These are phyloP conservation scores for Crucihimalaya himalaica DNA, from an alignment of 345 rosid genomes.

Conservation along the genomic window DNA sequence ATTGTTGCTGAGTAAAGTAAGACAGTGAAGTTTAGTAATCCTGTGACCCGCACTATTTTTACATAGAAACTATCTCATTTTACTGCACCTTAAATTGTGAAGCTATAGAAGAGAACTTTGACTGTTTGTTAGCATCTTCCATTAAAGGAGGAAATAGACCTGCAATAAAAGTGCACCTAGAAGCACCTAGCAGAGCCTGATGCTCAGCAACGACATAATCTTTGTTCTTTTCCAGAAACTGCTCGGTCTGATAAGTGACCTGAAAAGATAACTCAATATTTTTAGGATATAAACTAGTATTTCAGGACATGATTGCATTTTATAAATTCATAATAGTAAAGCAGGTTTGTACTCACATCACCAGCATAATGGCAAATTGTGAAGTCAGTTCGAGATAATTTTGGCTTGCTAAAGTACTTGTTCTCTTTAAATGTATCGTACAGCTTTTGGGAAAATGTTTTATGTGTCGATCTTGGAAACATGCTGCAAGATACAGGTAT, in stretches of 20 bases:
- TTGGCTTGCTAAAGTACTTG: constrained; percentile 88
- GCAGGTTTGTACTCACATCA: constrained; percentile 63
- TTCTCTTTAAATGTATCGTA: constrained; percentile 79
- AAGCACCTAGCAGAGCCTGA: constrained; percentile 83
- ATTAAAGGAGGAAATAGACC: constrained; percentile 65
- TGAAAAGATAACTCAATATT: constrained; percentile 41
- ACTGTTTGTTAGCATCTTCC: constrained; percentile 76
- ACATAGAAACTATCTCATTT: constrained; percentile 18
- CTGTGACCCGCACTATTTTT: constrained; percentile 1
- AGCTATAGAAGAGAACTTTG: constrained; percentile 94
- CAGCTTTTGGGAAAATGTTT: constrained; percentile 95
- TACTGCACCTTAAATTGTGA: constrained; percentile 83
- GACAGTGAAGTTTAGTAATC: constrained; percentile 25
- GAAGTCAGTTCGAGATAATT: constrained; percentile 87
- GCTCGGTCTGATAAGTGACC: constrained; percentile 96
- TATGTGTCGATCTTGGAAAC: constrained; percentile 98
- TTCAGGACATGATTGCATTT: constrained; percentile 10
- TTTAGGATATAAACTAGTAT: background rate
- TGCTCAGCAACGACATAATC: constrained; percentile 96
- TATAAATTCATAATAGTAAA: background rate
- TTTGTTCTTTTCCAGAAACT: constrained; percentile 94
- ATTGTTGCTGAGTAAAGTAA: constrained; percentile 72
- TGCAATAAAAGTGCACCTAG: constrained; percentile 77
- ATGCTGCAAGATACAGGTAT: constrained; percentile 56
- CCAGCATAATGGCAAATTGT: constrained; percentile 97